Evolutionary conservation across 805 yeast genomes (phyloP).

Genomic region (Nakazawaea pomicola): DNA sequence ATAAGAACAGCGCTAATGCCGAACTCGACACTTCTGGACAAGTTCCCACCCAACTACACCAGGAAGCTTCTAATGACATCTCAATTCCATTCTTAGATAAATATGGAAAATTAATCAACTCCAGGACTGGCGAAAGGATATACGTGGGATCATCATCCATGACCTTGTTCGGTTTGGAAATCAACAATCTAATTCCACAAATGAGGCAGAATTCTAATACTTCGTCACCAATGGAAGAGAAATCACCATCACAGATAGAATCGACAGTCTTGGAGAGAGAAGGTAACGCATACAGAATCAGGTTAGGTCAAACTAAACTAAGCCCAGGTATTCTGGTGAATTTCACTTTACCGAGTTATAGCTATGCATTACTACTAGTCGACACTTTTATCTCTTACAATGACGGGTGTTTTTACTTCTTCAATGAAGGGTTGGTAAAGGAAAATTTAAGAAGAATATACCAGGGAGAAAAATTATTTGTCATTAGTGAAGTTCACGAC

Average conservation of each 20-base stretch:
- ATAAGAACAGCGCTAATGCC: too few relatives aligned
- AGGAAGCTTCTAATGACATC: conserved; percentile 36
- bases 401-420: conserved; percentile 81
- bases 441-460: conserved; percentile 60
- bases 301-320: conserved; percentile 61
- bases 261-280: conserved; percentile 67
- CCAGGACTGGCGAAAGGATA: conserved; percentile 69
- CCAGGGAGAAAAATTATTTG: conserved; percentile 23
- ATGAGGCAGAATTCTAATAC: conserved; percentile 7
- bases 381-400: conserved; percentile 75
- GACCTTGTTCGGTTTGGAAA: conserved; percentile 76
- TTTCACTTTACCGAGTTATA: conserved; percentile 69
- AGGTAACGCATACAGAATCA: conserved; percentile 71
- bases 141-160: conserved; percentile 81
- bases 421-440: conserved; percentile 76
- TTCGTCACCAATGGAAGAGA: conserved; percentile 19
- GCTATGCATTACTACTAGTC: conserved; percentile 68
- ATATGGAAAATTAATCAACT: conserved; percentile 65
- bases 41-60: neutral
- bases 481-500: conserved; percentile 32
- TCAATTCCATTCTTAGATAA: conserved; percentile 69
- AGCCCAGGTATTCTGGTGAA: conserved; percentile 66
- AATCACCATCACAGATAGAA: conserved; percentile 19
- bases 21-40: too few relatives aligned
- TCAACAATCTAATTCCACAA: conserved; percentile 41